Conservation (phyloP, 2,329 filamentous ascomycete genomes). For the Colletotrichum ledebouriae region DNA sequence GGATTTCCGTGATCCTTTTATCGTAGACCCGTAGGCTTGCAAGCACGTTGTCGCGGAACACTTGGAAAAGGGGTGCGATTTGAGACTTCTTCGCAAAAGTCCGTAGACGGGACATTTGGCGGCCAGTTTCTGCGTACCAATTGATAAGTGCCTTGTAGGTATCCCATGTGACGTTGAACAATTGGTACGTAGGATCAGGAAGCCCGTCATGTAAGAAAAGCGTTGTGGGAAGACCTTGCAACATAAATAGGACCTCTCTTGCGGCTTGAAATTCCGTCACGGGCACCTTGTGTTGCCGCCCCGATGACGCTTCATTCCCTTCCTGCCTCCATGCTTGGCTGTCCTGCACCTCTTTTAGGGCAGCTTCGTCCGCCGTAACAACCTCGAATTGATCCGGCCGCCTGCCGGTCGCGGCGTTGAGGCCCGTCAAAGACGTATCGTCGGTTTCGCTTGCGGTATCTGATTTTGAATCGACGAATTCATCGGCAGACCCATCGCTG, state of each 20-base stretch:
- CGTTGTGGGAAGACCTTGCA: constrained; percentile 81
- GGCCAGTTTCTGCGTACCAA: constrained; percentile 62
- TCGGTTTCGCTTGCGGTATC: constrained; percentile 51
- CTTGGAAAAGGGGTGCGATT: constrained; percentile 73
- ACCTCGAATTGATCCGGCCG: constrained; percentile 51
- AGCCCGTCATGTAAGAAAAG: constrained; percentile 69
- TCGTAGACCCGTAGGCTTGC: constrained; percentile 72
- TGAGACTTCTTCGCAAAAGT: constrained; percentile 59
- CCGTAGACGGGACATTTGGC: constrained; percentile 61
- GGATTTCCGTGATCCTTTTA: constrained; percentile 67
- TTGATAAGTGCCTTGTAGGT: constrained; percentile 63
- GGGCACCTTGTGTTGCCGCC: constrained; percentile 37
- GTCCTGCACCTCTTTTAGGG: constrained; percentile 51
- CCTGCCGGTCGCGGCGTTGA: constrained; percentile 49
- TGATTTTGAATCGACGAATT: constrained; percentile 53
- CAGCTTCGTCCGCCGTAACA: constrained; percentile 49
- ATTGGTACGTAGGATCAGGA: constrained; percentile 59
- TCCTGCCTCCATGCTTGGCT: constrained; percentile 62
- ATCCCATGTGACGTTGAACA: constrained; percentile 63
- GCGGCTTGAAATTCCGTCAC: constrained; percentile 40
- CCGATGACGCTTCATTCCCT: constrained; percentile 3
- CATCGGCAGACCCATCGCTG: constrained; percentile 75
- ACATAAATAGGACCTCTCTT: constrained; percentile 79
- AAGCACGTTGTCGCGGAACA: constrained; percentile 75
- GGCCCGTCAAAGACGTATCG: constrained; percentile 53